Conservation (phyloP, 2,329 filamentous ascomycete genomes). For the Diaporthe aspalathi region DNA sequence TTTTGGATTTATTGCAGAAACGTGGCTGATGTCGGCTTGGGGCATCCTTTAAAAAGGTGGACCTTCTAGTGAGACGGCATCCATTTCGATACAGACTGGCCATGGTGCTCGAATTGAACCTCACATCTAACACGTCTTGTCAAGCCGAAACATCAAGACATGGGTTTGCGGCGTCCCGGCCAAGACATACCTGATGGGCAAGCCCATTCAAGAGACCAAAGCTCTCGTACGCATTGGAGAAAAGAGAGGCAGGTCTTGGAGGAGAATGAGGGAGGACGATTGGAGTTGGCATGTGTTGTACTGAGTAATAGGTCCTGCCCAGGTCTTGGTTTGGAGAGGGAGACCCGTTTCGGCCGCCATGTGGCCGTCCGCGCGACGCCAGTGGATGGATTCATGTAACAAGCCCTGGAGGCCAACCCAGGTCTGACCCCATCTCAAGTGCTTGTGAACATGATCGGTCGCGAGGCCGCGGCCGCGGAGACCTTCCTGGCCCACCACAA, state of each 20-base stretch:
- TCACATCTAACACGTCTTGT: not conserved
- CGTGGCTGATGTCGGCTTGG: not conserved
- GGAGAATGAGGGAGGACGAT: not conserved
- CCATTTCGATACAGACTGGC: not conserved
- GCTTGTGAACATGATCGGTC: not conserved
- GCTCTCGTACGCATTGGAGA: too few species aligned
- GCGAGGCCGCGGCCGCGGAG: not conserved
- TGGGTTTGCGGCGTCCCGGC: not conserved
- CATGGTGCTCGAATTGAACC: not conserved
- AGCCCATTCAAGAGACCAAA: not conserved
- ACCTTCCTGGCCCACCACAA: not conserved
- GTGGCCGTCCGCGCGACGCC: conserved; percentile 2
- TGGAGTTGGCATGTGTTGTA: too few species aligned
- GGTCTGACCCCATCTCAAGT: conserved; percentile 1
- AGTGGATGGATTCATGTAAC: not conserved
- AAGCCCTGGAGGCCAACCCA: not conserved
- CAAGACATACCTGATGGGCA: not conserved
- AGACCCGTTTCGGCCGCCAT: conserved; percentile 13
- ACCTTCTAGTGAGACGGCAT: not conserved
- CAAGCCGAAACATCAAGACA: conserved; percentile 6
- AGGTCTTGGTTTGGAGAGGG: not conserved
- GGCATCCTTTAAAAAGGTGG: not conserved
- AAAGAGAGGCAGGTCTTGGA: too few species aligned
- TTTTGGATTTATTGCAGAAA: not conserved
- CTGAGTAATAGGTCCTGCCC: not conserved